These are phyloP conservation scores for Antitrichia curtipendula DNA, from an alignment of 225 moss, liverwort and hornwort species.

Conservation along the genomic window DNA sequence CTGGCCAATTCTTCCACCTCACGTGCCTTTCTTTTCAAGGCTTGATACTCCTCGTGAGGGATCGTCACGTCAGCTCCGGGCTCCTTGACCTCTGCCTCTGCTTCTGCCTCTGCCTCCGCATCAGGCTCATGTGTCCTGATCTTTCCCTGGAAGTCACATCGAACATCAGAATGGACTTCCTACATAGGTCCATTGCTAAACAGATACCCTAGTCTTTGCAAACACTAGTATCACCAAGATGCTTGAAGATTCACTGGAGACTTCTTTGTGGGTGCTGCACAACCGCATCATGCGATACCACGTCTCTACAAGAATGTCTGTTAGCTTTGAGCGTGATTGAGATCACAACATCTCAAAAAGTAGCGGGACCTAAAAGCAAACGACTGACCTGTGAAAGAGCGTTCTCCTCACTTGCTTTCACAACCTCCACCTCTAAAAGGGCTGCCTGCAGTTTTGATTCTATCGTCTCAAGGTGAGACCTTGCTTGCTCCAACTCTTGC, in stretches of 20 bases:
- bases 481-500: constrained; percentile 36
- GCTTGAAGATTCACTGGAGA: neutral
- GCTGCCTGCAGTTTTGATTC: constrained; percentile 35
- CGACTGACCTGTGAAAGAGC: constrained; percentile 35
- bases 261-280: neutral
- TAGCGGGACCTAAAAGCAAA: neutral
- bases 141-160: constrained; percentile 4
- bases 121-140: neutral
- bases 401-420: constrained; percentile 40
- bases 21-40: constrained; percentile 12
- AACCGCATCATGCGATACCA: neutral
- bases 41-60: constrained; percentile 29
- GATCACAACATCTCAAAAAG: neutral
- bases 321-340: neutral
- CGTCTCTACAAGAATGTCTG: neutral
- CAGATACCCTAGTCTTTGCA: neutral
- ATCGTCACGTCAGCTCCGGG: constrained; percentile 27
- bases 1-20: constrained; percentile 25
- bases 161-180: neutral
- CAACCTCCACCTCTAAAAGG: constrained; percentile 36
- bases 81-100: constrained; percentile 4
- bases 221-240: neutral
- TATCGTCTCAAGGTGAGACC: constrained; percentile 20
- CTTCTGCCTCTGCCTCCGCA: neutral
- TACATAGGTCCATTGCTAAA: neutral